phyloP scores from a whole-genome alignment of 2,329 filamentous ascomycete species.

The Amauroascus verrucosus region DNA sequence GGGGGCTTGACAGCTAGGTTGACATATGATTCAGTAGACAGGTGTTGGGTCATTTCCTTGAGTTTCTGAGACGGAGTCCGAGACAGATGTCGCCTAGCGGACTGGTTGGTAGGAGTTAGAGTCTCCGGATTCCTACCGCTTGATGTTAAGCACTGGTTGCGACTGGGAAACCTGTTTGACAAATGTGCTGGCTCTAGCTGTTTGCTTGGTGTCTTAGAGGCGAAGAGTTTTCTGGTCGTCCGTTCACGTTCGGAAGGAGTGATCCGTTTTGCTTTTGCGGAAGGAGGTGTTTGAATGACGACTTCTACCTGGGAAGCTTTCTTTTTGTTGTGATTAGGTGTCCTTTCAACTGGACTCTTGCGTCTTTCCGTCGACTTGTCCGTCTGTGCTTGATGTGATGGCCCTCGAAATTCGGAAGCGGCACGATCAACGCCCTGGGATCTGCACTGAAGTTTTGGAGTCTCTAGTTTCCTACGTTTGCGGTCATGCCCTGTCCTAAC shows the following conservation, averaged over 20 bases:
- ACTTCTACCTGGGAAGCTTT: constrained; percentile 9
- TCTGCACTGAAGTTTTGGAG: constrained; percentile 5
- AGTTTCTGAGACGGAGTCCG: constrained; percentile 11
- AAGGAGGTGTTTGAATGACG: constrained; percentile 13
- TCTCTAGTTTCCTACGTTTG: constrained; percentile 16
- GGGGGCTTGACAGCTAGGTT: background rate
- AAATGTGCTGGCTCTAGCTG: background rate
- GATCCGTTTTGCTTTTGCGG: background rate
- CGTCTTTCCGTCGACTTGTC: background rate
- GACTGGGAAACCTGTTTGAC: no score
- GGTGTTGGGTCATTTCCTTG: constrained; percentile 10
- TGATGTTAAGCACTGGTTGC: background rate
- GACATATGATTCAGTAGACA: constrained; percentile 5
- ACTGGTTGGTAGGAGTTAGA: background rate
- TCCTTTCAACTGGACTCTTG: background rate
- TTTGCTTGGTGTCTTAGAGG: background rate
- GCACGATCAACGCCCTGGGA: constrained; percentile 1
- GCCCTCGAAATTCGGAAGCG: background rate
- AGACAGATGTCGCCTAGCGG: background rate
- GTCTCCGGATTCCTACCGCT: background rate
- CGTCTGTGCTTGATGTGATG: background rate
- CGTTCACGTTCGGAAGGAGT: background rate
- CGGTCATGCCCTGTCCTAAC: constrained; percentile 1
- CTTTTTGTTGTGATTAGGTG: background rate
- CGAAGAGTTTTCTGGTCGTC: background rate